Evolutionary conservation across 176 grass and related monocot genomes (phyloP), one percentile per base, ranked within the genome.

Genomic region (Cocos nucifera): DNA sequence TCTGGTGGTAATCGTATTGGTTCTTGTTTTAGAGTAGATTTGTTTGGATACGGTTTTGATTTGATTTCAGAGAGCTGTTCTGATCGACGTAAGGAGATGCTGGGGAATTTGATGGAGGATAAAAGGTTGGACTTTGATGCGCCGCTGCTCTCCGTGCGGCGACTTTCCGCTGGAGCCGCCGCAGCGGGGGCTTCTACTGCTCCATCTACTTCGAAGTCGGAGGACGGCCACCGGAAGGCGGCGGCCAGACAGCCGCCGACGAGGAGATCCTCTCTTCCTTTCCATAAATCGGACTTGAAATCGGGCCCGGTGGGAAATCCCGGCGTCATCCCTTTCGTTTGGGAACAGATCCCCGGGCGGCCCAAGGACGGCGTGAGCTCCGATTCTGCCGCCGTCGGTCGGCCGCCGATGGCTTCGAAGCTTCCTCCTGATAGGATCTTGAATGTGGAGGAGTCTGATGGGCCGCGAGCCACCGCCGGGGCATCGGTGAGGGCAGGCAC

Each of bases 291-390:
- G 17, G 88, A 79, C 35, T 70, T 89, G 70, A 72, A 72, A 24
- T 93, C 88, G 32, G 94, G 94, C 58, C 88, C 88, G 9, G 48
- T 89, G 18, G 22, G 79, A 7, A 86, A 83, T 54, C 88, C 94
- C 0, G 88, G 88, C 53, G 67, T 84, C 50, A 79, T 98, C 62
- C 88, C 88, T 21, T 98, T 98, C 61, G 64, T 81, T 17, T 98
- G 88, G 94, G 94, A 98, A 79, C 79, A 93, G 21, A 72, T 73
- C 9, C 88, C 88, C 3, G 85, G 88, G n/a, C 82, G 79, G 51
- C 94, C 94, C 50, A 98, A 98, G 80, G 77, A 74, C 67, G 77
- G 76, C 53, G 10, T 44, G 35, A 44, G 35, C 35, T 44, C 35
- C 35, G 10, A 1, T 44, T 44, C 67, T 67, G 5, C 7, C 5